Conservation (phyloP, 169 alveolate genomes). For the Eimeria tenella region DNA sequence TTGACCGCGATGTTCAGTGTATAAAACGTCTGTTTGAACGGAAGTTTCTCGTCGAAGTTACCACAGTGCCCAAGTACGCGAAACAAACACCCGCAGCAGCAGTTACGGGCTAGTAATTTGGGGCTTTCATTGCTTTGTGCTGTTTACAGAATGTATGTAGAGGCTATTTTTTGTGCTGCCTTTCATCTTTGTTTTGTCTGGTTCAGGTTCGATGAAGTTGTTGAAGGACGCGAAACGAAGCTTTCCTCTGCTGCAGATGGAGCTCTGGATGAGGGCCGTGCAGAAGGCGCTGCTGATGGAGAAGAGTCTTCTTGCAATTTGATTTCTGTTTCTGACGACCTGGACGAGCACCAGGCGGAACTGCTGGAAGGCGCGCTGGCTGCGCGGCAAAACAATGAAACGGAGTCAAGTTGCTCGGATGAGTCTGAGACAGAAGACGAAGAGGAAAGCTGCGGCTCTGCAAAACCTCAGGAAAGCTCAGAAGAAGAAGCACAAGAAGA, state of each 20-base stretch:
- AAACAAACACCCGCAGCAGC: background rate
- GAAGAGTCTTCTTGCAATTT: background rate
- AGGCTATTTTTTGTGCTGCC: background rate
- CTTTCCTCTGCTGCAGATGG: background rate
- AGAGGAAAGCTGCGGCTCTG: background rate
- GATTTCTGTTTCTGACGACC: conserved; percentile 13
- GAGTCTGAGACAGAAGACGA: background rate
- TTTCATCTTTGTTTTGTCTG: background rate
- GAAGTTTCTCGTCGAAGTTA: conserved; percentile 93
- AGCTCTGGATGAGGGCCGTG: background rate
- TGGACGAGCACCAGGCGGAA: conserved; percentile 19
- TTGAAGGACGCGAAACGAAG: background rate
- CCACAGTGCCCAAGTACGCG: conserved; percentile 90
- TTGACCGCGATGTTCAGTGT: conserved; percentile 96
- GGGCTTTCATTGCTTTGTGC: background rate
- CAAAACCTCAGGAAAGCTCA: background rate
- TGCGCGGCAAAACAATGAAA: background rate
- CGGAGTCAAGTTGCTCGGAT: background rate
- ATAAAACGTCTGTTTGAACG: conserved; percentile 93
- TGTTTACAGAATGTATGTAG: background rate
- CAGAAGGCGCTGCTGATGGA: background rate
- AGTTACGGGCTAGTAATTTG: background rate
- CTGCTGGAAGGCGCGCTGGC: conserved; percentile 50
- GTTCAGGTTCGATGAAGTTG: conserved; percentile 18
- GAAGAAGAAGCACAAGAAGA: background rate